Percentiles rank a stretch among this genome's conserved stretches.
These are phyloP conservation scores for Begonia masoniana DNA, from an alignment of 306 rosid genomes.

Conservation along the genomic window DNA sequence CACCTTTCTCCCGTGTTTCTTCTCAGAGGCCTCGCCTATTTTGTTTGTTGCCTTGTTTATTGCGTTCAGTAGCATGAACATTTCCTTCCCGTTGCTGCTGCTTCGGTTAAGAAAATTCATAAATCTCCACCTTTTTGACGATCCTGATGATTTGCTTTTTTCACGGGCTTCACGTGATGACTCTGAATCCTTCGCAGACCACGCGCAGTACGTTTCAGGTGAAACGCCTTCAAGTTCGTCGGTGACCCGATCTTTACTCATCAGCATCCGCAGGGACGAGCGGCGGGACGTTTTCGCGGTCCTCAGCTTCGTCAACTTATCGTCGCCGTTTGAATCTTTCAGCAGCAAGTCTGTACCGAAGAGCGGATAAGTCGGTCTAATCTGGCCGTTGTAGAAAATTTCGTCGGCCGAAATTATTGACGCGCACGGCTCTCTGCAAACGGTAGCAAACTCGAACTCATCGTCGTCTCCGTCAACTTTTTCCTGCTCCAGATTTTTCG, in stretches of 20 bases:
- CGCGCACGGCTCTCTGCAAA: conserved; percentile 20
- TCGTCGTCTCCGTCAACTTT: conserved; percentile 6
- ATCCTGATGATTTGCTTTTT: conserved; percentile 41
- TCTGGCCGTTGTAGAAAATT: conserved; percentile 72
- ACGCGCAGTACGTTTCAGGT: conserved; percentile 47
- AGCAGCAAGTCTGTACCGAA: conserved; percentile 30
- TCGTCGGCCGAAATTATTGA: conserved; percentile 68
- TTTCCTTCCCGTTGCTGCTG: conserved; percentile 36
- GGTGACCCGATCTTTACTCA: conserved; percentile 56
- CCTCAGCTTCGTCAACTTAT: conserved; percentile 1
- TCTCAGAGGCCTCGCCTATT: not conserved
- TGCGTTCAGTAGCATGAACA: conserved; percentile 7
- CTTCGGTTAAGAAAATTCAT: conserved; percentile 42
- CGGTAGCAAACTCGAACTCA: conserved; percentile 53
- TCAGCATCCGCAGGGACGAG: conserved; percentile 44
- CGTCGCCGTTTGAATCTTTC: conserved; percentile 1
- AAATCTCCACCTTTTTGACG: conserved; percentile 67
- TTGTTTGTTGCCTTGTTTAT: conserved; percentile 12
- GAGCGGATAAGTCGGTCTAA: conserved; percentile 52
- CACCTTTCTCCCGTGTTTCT: not conserved
- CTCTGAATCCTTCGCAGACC: conserved; percentile 34
- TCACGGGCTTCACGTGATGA: conserved; percentile 15
- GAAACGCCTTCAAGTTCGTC: conserved; percentile 39
- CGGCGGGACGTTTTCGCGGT: conserved; percentile 21
- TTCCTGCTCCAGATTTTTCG: not conserved